A percentile compares a stretch with the other conserved stretches of the same genome.
Conservation (phyloP, 2,329 filamentous ascomycete species). For the Neobulgaria alba region DNA sequence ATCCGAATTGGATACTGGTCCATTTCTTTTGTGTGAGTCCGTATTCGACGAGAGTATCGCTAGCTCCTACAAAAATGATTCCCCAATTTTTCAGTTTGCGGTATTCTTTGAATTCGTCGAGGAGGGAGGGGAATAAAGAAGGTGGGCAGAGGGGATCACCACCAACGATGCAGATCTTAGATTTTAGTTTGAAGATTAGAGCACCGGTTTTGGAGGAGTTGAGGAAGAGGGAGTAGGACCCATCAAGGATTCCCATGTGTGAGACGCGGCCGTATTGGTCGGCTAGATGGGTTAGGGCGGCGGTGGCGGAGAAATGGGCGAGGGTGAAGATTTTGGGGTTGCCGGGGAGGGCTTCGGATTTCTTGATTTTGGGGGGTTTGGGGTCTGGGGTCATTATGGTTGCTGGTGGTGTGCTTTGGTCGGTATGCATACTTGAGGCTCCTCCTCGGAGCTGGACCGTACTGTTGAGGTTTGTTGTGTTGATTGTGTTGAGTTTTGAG, state of each 20-base stretch:
- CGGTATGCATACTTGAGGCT: no score
- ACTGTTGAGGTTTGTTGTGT: no score
- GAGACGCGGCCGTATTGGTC: slow-evolving; percentile 31
- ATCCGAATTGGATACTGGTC: slow-evolving; percentile 32
- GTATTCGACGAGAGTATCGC: slow-evolving; percentile 28
- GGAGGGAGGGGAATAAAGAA: slow-evolving; percentile 18
- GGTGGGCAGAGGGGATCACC: slow-evolving; percentile 33
- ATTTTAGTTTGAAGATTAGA: slow-evolving; percentile 32
- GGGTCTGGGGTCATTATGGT: no score
- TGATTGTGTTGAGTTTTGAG: no score
- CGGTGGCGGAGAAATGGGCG: neutral
- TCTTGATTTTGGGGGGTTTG: no score
- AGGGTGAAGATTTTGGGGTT: no score
- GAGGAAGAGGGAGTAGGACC: slow-evolving; percentile 33
- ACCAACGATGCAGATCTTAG: slow-evolving; percentile 31
- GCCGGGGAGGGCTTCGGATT: no score
- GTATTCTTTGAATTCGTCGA: slow-evolving; percentile 31
- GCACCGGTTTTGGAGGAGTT: slow-evolving; percentile 29
- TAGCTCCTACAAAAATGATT: slow-evolving; percentile 32
- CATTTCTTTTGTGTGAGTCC: slow-evolving; percentile 23
- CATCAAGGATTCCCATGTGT: slow-evolving; percentile 36
- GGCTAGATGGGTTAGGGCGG: slow-evolving; percentile 26
- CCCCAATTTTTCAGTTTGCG: slow-evolving; percentile 27
- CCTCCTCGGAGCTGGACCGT: no score
- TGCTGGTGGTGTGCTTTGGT: no score